Evolutionary conservation across 2,329 filamentous ascomycete genomes (phyloP).

Genomic region (Botrytis medusae): DNA sequence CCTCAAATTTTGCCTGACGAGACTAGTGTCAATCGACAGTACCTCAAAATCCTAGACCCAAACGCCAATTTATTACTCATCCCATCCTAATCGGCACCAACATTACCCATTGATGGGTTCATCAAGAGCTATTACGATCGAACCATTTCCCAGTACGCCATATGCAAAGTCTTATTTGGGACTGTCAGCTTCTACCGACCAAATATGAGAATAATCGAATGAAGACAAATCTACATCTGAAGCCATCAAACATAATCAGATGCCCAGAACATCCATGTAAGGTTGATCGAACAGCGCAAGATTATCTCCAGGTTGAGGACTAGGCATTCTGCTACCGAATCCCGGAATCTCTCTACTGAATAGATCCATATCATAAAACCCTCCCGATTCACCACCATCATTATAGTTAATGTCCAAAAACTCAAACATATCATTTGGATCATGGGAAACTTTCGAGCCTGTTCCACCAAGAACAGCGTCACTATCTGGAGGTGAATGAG

Average conservation of each 20-base stretch:
- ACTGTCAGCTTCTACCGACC: background rate
- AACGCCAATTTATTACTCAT: background rate
- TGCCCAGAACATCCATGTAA: background rate
- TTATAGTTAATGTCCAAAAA: slow-evolving; percentile 14
- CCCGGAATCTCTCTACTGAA: slow-evolving; percentile 6
- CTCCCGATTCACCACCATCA: slow-evolving; percentile 14
- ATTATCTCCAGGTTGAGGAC: slow-evolving; percentile 6
- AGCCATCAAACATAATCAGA: background rate
- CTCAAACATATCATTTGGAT: slow-evolving; percentile 9
- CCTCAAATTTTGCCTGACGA: background rate
- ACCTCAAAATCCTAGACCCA: no score
- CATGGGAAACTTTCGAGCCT: background rate
- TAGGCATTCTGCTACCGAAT: slow-evolving; percentile 14
- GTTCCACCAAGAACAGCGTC: background rate
- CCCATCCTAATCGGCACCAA: background rate
- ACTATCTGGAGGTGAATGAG: slow-evolving; percentile 12
- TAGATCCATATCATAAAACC: slow-evolving; percentile 15
- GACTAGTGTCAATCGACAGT: no score
- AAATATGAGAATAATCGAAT: background rate
- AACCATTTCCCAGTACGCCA: background rate
- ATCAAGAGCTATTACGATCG: background rate
- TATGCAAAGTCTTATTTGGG: background rate
- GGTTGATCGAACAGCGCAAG: background rate
- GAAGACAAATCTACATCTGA: background rate
- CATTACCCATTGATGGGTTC: background rate